Evolutionary conservation across 1,139 yeast species (phyloP), one percentile per base, ranked within the genome.

Genomic region (Yamadazyma friedrichii): DNA sequence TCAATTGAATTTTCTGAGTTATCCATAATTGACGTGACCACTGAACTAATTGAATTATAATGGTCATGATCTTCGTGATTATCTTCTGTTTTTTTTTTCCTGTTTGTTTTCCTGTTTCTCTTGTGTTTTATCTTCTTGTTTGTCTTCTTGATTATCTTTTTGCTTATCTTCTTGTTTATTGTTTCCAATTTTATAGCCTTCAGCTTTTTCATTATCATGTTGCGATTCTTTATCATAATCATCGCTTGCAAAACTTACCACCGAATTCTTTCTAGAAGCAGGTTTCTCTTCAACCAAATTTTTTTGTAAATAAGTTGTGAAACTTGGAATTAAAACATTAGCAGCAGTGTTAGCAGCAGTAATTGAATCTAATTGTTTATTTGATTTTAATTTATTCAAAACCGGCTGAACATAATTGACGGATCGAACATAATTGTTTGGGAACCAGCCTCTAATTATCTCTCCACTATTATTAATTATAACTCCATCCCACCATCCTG

Each of bases 401-500:
- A 70, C 68, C 5, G 77, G 78, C 46, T 72, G 76, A 27, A 71
- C 76, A 48, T 71, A 70, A 49, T 70, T 66, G 24, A 72, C 76
- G 1, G 74, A 62, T 35, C 78, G 67, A 13, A 78, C 79, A 57
- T 74, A 78, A 40, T 74, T 74, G 41, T 71, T 72, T n/a, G 91
- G 89, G 59, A 84, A 82, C 93, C 93, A 84, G 46, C 93, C 93
- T 52, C 91, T 66, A 12, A 65, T 59, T 9, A 74, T 61, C 12
- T 67, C 76, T 34, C 77, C 77, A 22, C 53, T 57, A 6, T 45
- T 59, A 37, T 60, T 65, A 10, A 76, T 54, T 2, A 71, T 55
- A 9, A 82, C 72, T 3, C 91, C 91, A 56, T 84, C 93, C 88
- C 89, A 83, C 94, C 94, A 85, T 2, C 85, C 84, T 2, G 75